phyloP scores from a whole-genome alignment of 176 grass and related monocot species.

The Sorghum bicolor region Sorghum_bicolor_NCBIv3 NC_012876.2:5994501-5995000 shows the following conservation, averaged over 20 bases:
- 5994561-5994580: background rate
- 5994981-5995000: background rate
- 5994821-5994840: background rate
- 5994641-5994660: background rate
- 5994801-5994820: background rate
- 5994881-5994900: background rate
- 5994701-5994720: background rate
- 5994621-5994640: background rate
- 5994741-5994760: background rate
- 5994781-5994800: background rate
- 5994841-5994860: background rate
- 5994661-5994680: background rate
- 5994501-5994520: background rate
- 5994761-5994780: background rate
- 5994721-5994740: too few relatives aligned
- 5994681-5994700: background rate
- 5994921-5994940: background rate
- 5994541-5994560: background rate
- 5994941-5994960: background rate
- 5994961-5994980: background rate
- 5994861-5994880: background rate
- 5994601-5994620: too few relatives aligned
- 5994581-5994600: background rate
- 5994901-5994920: background rate
- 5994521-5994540: background rate